Conservation (phyloP, 2,329 filamentous ascomycete genomes). For the Exophiala spinifera region DNA sequence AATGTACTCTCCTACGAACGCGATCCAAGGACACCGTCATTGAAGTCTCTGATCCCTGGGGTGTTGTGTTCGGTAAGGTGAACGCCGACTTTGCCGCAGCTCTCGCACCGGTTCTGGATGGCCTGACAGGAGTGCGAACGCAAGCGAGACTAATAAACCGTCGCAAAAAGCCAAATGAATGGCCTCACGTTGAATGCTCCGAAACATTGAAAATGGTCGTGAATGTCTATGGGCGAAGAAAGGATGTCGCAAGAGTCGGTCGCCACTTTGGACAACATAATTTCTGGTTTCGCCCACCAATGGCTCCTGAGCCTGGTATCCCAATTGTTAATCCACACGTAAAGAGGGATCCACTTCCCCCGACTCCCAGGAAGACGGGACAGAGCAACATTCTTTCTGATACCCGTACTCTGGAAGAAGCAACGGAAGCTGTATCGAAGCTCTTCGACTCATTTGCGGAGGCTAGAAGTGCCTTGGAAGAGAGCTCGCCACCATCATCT, state of each 20-base stretch:
- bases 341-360: slow-evolving; percentile 47
- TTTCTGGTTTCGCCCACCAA: slow-evolving; percentile 65
- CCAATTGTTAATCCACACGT: slow-evolving; percentile 75
- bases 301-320: slow-evolving; percentile 64
- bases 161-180: slow-evolving; percentile 61
- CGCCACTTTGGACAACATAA: slow-evolving; percentile 63
- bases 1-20: slow-evolving; percentile 22
- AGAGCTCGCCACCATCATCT: slow-evolving; percentile 60
- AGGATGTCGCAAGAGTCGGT: slow-evolving; percentile 64
- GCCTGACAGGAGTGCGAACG: slow-evolving; percentile 63
- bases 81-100: slow-evolving; percentile 65
- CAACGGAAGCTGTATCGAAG: slow-evolving; percentile 75
- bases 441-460: slow-evolving; percentile 79
- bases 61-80: slow-evolving; percentile 70
- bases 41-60: slow-evolving; percentile 68
- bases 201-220: slow-evolving; percentile 63
- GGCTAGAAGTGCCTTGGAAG: slow-evolving; percentile 70
- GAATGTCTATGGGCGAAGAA: slow-evolving; percentile 74
- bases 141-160: slow-evolving; percentile 69
- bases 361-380: slow-evolving; percentile 22
- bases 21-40: slow-evolving; percentile 52
- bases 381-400: slow-evolving; percentile 36
- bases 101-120: slow-evolving; percentile 71
- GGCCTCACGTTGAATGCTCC: slow-evolving; percentile 61
- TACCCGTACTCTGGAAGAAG: slow-evolving; percentile 74